Percentiles rank a stretch among this genome's conserved stretches.
Conservation (phyloP, 179 eudicot genomes). For the Actinidia arguta region DNA sequence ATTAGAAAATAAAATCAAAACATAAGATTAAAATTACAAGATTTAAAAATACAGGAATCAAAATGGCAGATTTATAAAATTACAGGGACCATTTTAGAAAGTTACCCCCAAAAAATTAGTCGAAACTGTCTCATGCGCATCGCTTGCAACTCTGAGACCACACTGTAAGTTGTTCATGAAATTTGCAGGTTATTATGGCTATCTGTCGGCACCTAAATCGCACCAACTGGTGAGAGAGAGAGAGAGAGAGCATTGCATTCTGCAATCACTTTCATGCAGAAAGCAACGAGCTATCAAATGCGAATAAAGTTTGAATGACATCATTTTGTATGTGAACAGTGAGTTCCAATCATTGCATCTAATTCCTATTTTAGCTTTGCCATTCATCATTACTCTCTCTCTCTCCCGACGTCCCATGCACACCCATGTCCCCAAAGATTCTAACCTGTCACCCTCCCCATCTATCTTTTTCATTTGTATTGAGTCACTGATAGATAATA, state of each 20-base stretch:
- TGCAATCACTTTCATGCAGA: not conserved
- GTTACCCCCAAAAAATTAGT: too few species aligned
- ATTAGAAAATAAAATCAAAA: too few species aligned
- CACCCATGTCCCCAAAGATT: not conserved
- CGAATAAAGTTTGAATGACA: conserved; percentile 18
- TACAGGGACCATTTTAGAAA: too few species aligned
- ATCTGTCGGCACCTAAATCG: not conserved
- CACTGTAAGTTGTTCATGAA: too few species aligned
- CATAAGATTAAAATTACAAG: too few species aligned
- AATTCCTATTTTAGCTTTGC: not conserved
- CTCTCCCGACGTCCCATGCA: not conserved
- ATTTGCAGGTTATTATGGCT: too few species aligned
- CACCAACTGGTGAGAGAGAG: not conserved
- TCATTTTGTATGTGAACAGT: conserved; percentile 36
- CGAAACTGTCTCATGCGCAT: too few species aligned
- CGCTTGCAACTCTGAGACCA: too few species aligned
- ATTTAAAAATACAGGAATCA: too few species aligned
- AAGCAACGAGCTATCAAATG: conserved; percentile 15
- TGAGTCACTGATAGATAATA: not conserved
- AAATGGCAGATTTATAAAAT: too few species aligned
- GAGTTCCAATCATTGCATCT: conserved; percentile 25
- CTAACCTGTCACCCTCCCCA: conserved; percentile 3
- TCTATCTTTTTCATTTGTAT: too few species aligned
- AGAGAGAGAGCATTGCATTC: not conserved
- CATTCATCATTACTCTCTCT: not conserved